Percentiles rank a stretch among this genome's conserved stretches.
phyloP scores from a whole-genome alignment of 169 alveolate species.

The Babesia ovis region DNA sequence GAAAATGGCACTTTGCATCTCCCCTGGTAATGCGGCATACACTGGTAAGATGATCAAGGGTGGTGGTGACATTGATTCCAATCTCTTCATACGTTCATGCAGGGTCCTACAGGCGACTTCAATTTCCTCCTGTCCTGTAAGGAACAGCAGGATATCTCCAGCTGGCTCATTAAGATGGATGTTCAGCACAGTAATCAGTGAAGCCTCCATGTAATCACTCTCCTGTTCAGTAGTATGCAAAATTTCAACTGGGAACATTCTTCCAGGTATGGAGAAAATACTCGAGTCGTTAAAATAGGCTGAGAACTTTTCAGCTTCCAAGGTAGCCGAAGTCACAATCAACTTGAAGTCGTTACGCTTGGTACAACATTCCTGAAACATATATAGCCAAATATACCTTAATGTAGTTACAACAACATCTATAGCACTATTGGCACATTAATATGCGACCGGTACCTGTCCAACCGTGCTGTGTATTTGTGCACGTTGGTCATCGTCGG shows the following conservation, averaged over 20 bases:
- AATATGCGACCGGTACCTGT: slow-evolving; percentile 85
- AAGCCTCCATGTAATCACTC: slow-evolving; percentile 97
- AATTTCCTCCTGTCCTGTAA: slow-evolving; percentile 99
- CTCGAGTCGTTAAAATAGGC: slow-evolving; percentile 94
- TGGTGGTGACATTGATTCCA: slow-evolving; percentile 94
- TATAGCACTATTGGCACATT: slow-evolving; percentile 25
- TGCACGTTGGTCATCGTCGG: slow-evolving; percentile 53
- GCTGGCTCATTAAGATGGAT: slow-evolving; percentile 96
- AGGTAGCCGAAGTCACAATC: slow-evolving; percentile 99
- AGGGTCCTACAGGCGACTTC: slow-evolving; percentile 97
- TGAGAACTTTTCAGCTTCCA: slow-evolving; percentile 95
- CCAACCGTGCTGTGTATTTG: slow-evolving; percentile 64
- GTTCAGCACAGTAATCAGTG: slow-evolving; percentile 94
- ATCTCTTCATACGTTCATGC: slow-evolving; percentile 91
- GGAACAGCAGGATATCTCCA: slow-evolving; percentile 97
- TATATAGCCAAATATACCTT: slow-evolving; percentile 22
- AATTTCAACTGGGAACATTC: slow-evolving; percentile 97
- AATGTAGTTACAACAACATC: slow-evolving; percentile 4
- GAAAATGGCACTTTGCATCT: slow-evolving; percentile 95
- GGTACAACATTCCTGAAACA: slow-evolving; percentile 82
- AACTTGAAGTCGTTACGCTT: slow-evolving; percentile 92
- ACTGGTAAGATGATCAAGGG: slow-evolving; percentile 95
- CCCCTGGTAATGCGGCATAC: slow-evolving; percentile 96
- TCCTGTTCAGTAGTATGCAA: slow-evolving; percentile 96
- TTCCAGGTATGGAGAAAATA: slow-evolving; percentile 98